Conservation (phyloP, 2,329 filamentous ascomycete genomes). For the Macrophomina phaseolina region DNA sequence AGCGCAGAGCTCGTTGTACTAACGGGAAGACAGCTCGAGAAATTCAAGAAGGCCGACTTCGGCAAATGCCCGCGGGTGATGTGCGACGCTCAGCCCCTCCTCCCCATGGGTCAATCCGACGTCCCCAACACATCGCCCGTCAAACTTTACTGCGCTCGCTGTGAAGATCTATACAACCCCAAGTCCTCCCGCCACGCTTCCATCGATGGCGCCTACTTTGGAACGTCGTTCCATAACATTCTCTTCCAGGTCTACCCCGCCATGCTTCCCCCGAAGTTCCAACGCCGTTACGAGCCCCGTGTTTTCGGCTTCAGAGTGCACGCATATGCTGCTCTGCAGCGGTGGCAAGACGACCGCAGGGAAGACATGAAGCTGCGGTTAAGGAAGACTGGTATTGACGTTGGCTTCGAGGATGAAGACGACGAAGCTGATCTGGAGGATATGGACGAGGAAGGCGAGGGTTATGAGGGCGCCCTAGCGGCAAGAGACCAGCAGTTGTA, state of each 20-base stretch:
- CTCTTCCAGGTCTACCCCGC: constrained; percentile 97
- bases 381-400: constrained; percentile 71
- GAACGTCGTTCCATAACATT: constrained; percentile 98
- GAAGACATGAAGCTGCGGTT: constrained; percentile 83
- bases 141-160: constrained; percentile 95
- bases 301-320: constrained; percentile 97
- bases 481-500: constrained; percentile 21
- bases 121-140: constrained; percentile 85
- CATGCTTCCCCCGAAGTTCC: constrained; percentile 83
- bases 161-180: constrained; percentile 98
- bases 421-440: constrained; percentile 67
- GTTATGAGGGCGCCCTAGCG: constrained; percentile 28
- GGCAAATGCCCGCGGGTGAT: constrained; percentile 97
- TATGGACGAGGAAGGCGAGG: constrained; percentile 53
- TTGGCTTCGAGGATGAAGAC: constrained; percentile 73
- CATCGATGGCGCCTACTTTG: constrained; percentile 98
- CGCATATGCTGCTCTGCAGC: constrained; percentile 80
- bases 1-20: background rate
- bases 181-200: constrained; percentile 94
- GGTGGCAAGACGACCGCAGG: constrained; percentile 86
- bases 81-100: constrained; percentile 89
- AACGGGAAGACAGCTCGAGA: constrained; percentile 73
- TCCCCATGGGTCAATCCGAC: constrained; percentile 94
- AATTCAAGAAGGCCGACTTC: constrained; percentile 98
- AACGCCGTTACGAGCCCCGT: constrained; percentile 83